A percentile compares a stretch with the other conserved stretches of the same genome.
phyloP scores from a whole-genome alignment of 2,329 filamentous ascomycete species.

The Aspergillus ibericus region DNA sequence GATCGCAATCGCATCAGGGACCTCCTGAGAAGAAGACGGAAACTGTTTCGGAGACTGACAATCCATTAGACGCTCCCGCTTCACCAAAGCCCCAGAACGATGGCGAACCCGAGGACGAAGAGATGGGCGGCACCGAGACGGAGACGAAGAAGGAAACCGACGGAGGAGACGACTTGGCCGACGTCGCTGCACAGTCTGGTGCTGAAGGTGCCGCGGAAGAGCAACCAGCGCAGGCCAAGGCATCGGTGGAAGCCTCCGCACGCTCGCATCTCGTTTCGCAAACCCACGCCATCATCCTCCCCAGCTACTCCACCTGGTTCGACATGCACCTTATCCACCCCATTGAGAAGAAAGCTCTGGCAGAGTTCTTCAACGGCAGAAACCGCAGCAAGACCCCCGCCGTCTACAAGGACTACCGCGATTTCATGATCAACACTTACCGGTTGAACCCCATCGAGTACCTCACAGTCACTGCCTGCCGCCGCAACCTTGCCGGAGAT shows the following conservation, averaged over 20 bases:
- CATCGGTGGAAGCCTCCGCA: slow-evolving; percentile 78
- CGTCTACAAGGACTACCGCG: slow-evolving; percentile 97
- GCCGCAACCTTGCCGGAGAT: slow-evolving; percentile 91
- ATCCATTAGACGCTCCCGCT: slow-evolving; percentile 68
- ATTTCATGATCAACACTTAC: slow-evolving; percentile 99
- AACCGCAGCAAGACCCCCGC: slow-evolving; percentile 97
- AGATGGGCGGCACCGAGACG: slow-evolving; percentile 68
- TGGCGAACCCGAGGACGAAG: slow-evolving; percentile 67
- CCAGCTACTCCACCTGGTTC: slow-evolving; percentile 98
- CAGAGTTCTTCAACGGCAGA: slow-evolving; percentile 97
- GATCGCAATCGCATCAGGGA: slow-evolving; percentile 35
- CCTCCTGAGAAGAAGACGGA: slow-evolving; percentile 33
- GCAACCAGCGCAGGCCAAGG: slow-evolving; percentile 69
- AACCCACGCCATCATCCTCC: slow-evolving; percentile 92
- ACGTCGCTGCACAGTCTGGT: slow-evolving; percentile 44
- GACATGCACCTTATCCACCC: slow-evolving; percentile 92
- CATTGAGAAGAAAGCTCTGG: slow-evolving; percentile 90
- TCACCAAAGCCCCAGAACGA: slow-evolving; percentile 63
- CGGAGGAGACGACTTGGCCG: slow-evolving; percentile 45
- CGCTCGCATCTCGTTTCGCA: slow-evolving; percentile 90
- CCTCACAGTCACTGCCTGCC: slow-evolving; percentile 92
- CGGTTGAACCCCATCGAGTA: slow-evolving; percentile 94
- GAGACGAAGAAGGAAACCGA: slow-evolving; percentile 49
- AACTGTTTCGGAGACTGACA: slow-evolving; percentile 52
- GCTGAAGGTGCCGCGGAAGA: slow-evolving; percentile 55